Conservation (phyloP, 257 asterid genomes). For the Solanum appendiculatum region DNA sequence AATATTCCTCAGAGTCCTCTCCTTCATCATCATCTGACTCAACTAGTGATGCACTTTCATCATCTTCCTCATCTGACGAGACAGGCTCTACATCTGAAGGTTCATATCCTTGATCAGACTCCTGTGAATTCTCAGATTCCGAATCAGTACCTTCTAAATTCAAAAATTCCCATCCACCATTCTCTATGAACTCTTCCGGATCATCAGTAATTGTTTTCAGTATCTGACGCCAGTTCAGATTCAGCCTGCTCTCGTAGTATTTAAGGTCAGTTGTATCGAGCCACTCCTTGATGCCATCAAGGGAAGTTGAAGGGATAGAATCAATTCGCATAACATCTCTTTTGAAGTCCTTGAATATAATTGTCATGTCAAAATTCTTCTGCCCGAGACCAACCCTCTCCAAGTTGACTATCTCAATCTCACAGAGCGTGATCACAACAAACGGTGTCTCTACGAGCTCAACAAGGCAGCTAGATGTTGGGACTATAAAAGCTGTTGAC, state of each 20-base stretch:
- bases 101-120: conserved; percentile 16
- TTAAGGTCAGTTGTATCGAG: conserved; percentile 18
- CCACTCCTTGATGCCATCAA: conserved; percentile 25
- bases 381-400: conserved; percentile 21
- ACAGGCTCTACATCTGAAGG: conserved; percentile 19
- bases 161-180: conserved; percentile 24
- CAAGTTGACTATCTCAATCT: conserved; percentile 22
- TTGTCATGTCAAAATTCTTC: conserved; percentile 23
- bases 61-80: conserved; percentile 13
- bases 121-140: conserved; percentile 11
- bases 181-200: conserved; percentile 14
- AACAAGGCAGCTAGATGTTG: conserved; percentile 17
- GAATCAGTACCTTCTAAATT: conserved; percentile 17
- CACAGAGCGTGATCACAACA: conserved; percentile 13
- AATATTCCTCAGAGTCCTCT: conserved; percentile 9
- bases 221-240: conserved; percentile 19
- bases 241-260: conserved; percentile 21
- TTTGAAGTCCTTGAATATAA: conserved; percentile 23
- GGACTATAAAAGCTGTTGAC: conserved; percentile 15
- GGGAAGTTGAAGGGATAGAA: conserved; percentile 14
- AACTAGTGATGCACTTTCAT: conserved; percentile 12
- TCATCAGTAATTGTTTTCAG: conserved; percentile 17
- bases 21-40: conserved; percentile 16
- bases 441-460: conserved; percentile 17
- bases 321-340: conserved; percentile 19